Base-by-base conservation (phyloP, 805 yeast genomes). In the Tetrapisispora iriomotensis region DNA sequence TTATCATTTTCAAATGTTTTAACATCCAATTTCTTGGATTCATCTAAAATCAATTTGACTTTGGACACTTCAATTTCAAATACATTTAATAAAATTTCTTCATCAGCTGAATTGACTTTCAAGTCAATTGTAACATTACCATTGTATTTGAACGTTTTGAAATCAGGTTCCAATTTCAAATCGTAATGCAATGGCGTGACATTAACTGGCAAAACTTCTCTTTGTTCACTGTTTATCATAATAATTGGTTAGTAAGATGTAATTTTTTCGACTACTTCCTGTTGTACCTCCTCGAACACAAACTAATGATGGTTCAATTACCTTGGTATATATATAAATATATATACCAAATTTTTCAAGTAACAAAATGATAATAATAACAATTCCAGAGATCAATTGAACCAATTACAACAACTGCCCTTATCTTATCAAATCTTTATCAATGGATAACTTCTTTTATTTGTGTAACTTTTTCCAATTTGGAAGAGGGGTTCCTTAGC, bases 131-230 rank as follows among this genome's bases (percentile, higher is more conserved):
- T 61, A 45, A 70, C 74, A 23, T 57, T 59, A 50, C 85, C 86
- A 35, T 64, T 61, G 51, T 74, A 79, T 41, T 71, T 77, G 67
- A 78, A 78, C 9, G 71, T 69, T 35, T 66, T 67, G 43, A 79
- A 71, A 48, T 67, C 53, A 28, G 94, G 86, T 50, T 77, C 79
- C 39, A 77, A 64, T 15, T 77, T 70, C 25, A 92, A 59, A 39
- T 76, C 73, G 58, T 92, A 90, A 61, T 82, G 83, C 26, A 65
- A 50, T 26, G 98, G 96, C 43, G 70, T 70, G 44, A 87, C 81
- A 39, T 72, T 66, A 36, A 67, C 66, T 50, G 84, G 94, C 44
- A 77, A 73, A 30, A 68, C 57, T 49, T 67, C 71, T 52, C 71
- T 65, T 31, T 54, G 26, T 19, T 20, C 26, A 12, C 26, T 18